Evolutionary conservation across 331 rosid genomes (phyloP).

Genomic region (Quercus tomentella): DNA sequence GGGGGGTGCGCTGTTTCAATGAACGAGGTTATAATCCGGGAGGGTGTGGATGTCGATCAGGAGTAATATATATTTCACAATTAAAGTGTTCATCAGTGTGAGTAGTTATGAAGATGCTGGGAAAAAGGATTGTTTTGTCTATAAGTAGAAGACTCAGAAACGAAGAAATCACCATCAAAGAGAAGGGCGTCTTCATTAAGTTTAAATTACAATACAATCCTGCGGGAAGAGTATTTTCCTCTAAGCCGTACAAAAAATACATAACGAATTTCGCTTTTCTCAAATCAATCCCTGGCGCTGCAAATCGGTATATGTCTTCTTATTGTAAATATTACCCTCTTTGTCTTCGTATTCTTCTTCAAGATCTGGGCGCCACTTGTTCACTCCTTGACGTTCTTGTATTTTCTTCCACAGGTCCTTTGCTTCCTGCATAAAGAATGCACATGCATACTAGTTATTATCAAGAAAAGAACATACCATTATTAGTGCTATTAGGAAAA

Average conservation of each 20-base stretch:
- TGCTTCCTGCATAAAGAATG: constrained; percentile 65
- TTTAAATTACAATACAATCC: not conserved
- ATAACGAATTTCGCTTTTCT: not conserved
- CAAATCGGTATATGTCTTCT: constrained; percentile 89
- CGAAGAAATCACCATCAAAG: not conserved
- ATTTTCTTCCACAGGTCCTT: constrained; percentile 93
- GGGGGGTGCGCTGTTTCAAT: too few species aligned
- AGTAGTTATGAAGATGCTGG: not conserved
- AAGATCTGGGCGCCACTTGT: constrained; percentile 97
- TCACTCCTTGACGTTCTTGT: constrained; percentile 83
- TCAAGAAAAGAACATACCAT: not conserved
- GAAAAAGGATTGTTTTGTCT: not conserved
- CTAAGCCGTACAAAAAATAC: not conserved
- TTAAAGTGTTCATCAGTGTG: too few species aligned
- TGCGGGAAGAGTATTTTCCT: not conserved
- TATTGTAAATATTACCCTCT: constrained; percentile 96
- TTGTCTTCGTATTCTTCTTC: constrained; percentile 98
- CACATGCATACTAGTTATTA: not conserved
- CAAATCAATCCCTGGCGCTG: constrained; percentile 95
- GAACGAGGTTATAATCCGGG: too few species aligned
- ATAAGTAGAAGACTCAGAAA: not conserved
- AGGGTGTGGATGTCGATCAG: too few species aligned
- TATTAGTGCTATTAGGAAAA: not conserved
- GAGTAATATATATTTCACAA: too few species aligned
- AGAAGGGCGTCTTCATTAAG: not conserved